A percentile compares a stretch with the other conserved stretches of the same genome.
Conservation (phyloP, 176 grass and related monocot species). For the Eremochloa ophiuroides region DNA sequence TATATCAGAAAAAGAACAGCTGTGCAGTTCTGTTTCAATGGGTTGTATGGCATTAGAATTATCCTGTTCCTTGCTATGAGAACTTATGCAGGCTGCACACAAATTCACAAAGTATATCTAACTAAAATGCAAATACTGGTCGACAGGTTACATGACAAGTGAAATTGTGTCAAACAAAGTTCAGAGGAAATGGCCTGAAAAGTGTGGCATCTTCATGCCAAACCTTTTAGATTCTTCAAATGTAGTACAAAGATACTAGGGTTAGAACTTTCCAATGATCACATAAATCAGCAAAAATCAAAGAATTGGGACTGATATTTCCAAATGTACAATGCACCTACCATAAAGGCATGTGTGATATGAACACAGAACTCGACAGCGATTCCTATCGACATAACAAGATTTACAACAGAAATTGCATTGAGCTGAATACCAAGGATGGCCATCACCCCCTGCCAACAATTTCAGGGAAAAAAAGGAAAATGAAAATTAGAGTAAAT, state of each 20-base stretch:
- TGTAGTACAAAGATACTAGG: neutral
- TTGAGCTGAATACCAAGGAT: conserved; percentile 92
- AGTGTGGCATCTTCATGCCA: neutral
- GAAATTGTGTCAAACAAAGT: neutral
- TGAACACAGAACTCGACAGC: conserved; percentile 99
- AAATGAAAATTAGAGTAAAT: neutral
- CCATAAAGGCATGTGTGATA: conserved; percentile 93
- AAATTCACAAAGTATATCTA: neutral
- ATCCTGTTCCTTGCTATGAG: neutral
- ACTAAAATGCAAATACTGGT: neutral
- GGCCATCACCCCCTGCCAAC: conserved; percentile 90
- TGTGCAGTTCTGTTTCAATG: neutral
- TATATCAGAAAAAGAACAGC: conserved; percentile 2
- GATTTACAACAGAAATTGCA: conserved; percentile 95
- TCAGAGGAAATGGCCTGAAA: neutral
- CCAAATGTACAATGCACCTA: conserved; percentile 48
- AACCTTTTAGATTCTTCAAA: conserved; percentile 21
- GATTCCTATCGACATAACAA: conserved; percentile 99
- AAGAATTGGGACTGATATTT: conserved; percentile 23
- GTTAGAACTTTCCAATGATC: neutral
- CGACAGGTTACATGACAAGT: neutral
- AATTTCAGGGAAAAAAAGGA: conserved; percentile 1
- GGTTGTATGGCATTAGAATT: neutral
- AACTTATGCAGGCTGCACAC: neutral
- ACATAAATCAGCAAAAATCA: neutral